These are phyloP conservation scores for Geopyxis carbonaria DNA, from an alignment of 495 filamentous ascomycete species.

Conservation along the genomic window DNA sequence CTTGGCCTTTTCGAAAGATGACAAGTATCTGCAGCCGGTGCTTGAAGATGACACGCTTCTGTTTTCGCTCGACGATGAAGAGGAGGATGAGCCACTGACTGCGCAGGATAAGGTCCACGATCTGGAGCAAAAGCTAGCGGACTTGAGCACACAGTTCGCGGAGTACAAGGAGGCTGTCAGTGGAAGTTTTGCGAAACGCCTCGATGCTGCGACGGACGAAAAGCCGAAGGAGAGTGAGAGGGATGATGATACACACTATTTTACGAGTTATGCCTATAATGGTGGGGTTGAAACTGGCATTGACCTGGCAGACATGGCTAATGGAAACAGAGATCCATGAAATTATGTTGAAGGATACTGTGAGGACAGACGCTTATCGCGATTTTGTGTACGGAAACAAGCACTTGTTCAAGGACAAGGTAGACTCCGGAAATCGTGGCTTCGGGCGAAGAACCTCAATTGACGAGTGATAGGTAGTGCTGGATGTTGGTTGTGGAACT, in stretches of 20 bases:
- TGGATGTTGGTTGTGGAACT: conserved; percentile 88
- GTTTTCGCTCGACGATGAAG: conserved; percentile 59
- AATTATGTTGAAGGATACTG: conserved; percentile 66
- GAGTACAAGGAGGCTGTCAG: conserved; percentile 54
- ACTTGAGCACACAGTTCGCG: conserved; percentile 46
- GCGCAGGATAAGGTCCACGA: conserved; percentile 39
- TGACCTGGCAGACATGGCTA: background rate
- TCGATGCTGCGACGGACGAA: conserved; percentile 32
- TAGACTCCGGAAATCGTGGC: no score
- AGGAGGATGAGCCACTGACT: conserved; percentile 27
- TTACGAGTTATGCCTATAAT: conserved; percentile 64
- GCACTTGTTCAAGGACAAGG: conserved; percentile 72
- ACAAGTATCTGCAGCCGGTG: conserved; percentile 62
- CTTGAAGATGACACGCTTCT: conserved; percentile 82
- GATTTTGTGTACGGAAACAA: conserved; percentile 70
- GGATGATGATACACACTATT: conserved; percentile 53
- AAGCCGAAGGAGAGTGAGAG: conserved; percentile 25
- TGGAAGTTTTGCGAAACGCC: conserved; percentile 34
- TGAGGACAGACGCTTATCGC: conserved; percentile 50
- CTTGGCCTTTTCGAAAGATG: conserved; percentile 41
- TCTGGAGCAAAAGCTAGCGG: conserved; percentile 50
- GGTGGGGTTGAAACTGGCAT: conserved; percentile 29
- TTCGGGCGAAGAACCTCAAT: background rate
- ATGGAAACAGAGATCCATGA: conserved; percentile 58
- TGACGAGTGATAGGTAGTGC: no score